phyloP scores from a whole-genome alignment of 129 eudicot species.

The Ambrosia artemisiifolia region DNA sequence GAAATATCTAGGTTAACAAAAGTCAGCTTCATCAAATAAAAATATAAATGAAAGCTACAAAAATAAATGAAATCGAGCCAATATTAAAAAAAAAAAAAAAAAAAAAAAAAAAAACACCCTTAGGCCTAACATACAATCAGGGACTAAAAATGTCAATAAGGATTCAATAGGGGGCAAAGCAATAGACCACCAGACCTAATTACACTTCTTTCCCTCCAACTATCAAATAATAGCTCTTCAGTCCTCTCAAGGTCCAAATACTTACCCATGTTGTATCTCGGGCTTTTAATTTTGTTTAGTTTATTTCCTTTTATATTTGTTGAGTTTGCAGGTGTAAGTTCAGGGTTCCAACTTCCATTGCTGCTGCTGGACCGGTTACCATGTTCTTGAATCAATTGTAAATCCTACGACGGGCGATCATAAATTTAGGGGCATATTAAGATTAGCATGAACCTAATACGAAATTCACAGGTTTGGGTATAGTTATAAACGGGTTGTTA shows the following conservation, averaged over 20 bases:
- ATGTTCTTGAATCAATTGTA: slow-evolving; percentile 31
- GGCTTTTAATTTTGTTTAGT: slow-evolving; percentile 13
- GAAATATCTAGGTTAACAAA: background rate
- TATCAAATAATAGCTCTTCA: slow-evolving; percentile 56
- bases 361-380: slow-evolving; percentile 49
- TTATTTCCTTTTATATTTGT: slow-evolving; percentile 26
- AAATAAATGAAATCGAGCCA: background rate
- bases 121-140: background rate
- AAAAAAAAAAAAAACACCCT: background rate
- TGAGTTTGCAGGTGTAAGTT: slow-evolving; percentile 17
- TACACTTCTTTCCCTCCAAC: slow-evolving; percentile 46
- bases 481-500: too few relatives aligned
- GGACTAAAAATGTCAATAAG: slow-evolving; percentile 15
- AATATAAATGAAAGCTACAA: background rate
- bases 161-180: slow-evolving; percentile 38
- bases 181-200: slow-evolving; percentile 58
- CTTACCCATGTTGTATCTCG: slow-evolving; percentile 44
- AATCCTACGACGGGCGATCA: slow-evolving; percentile 22
- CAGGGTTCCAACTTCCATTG: slow-evolving; percentile 74
- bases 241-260: slow-evolving; percentile 38
- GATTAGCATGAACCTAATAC: too few relatives aligned
- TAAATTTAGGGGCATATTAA: background rate
- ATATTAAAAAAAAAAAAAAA: background rate
- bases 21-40: background rate
- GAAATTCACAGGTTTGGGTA: too few relatives aligned